phyloP scores from a whole-genome alignment of 345 rosid genomes.

The rapeseed (Brassica napus) region Da-Ae NC_063443.1:11132501-11133000 shows the following conservation, averaged over 20 bases:
- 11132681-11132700: constrained; percentile 74
- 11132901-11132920: constrained; percentile 58
- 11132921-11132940: constrained; percentile 42
- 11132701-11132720: constrained; percentile 80
- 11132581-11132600: background rate
- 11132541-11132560: constrained; percentile 90
- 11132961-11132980: constrained; percentile 26
- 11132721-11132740: constrained; percentile 8
- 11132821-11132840: constrained; percentile 1
- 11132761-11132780: background rate
- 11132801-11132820: background rate
- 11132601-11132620: constrained; percentile 1
- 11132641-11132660: constrained; percentile 67
- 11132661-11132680: constrained; percentile 66
- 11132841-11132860: constrained; percentile 57
- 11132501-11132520: constrained; percentile 90
- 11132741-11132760: background rate
- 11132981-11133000: constrained; percentile 10
- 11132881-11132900: constrained; percentile 97
- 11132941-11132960: background rate
- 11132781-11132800: background rate
- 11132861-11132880: constrained; percentile 73
- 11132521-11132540: constrained; percentile 86
- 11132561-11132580: constrained; percentile 53
- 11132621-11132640: constrained; percentile 14